Percentiles rank a stretch among this genome's conserved stretches.
Conservation (phyloP, 257 asterid genomes). For the Plectranthus barbatus region DNA sequence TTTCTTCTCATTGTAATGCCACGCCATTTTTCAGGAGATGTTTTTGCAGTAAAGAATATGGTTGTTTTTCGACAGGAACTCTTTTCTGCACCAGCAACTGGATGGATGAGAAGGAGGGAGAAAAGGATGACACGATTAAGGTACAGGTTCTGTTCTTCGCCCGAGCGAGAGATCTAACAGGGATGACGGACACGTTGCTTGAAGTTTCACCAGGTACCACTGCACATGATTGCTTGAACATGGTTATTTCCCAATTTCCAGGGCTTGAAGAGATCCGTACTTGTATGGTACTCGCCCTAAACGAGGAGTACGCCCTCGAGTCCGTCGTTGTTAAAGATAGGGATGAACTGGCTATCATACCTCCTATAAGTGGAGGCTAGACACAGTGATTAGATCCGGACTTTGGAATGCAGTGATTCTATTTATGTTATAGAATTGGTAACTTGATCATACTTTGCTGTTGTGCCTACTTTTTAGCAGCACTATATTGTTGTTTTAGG, state of each 20-base stretch:
- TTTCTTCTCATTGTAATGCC: too few species aligned
- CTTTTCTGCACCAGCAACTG: constrained; percentile 15
- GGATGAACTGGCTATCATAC: constrained; percentile 91
- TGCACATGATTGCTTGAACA: constrained; percentile 58
- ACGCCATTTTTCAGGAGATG: too few species aligned
- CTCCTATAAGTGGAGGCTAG: constrained; percentile 95
- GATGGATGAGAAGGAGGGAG: constrained; percentile 17
- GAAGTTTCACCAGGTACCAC: constrained; percentile 63
- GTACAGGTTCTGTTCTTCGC: constrained; percentile 81
- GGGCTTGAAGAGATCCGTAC: constrained; percentile 70
- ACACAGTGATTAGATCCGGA: too few species aligned
- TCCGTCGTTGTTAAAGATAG: constrained; percentile 55
- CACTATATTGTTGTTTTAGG: too few species aligned
- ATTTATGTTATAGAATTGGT: too few species aligned
- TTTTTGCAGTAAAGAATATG: background rate
- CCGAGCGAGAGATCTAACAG: constrained; percentile 79
- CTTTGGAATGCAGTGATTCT: too few species aligned
- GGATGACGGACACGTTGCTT: constrained; percentile 46
- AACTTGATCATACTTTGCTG: too few species aligned
- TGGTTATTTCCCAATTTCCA: constrained; percentile 51
- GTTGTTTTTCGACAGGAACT: constrained; percentile 15
- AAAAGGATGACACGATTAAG: constrained; percentile 24
- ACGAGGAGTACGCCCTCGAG: constrained; percentile 67
- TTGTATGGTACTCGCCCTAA: constrained; percentile 81
- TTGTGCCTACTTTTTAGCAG: too few species aligned